Base-by-base conservation (phyloP, 768 basidiomycete species). In the Gymnopilus dilepis region DNA sequence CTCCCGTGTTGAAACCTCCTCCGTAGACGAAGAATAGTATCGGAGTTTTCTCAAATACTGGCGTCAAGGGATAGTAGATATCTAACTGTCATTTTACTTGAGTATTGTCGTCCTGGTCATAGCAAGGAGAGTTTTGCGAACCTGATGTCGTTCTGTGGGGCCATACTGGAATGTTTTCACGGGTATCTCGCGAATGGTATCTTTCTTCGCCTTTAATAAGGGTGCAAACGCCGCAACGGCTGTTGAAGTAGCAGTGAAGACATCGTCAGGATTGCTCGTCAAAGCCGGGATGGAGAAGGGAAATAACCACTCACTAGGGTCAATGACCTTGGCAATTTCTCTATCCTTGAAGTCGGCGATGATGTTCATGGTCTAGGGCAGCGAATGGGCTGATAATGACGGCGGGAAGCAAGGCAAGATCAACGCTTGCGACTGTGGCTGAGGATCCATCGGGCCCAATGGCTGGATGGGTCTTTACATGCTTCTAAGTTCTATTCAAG, bases 11-110 rank as follows among this genome's bases (percentile, higher is more conserved):
- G 68, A 87, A 88, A 2, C 88, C 87, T 1, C 89, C 89, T 1
- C 89, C 89, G 62, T 91, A 90, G 41, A 85, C 61, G 72, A 83
- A 90, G 71, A 90, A 82, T 24, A 90, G 73, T 21, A 90, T 75
- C 0, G 86, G 85, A 0, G 80, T 74, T 56, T 69, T 68, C 22
- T 69, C 66, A 11, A 68, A 60, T 5, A 69, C 51, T 2, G 74
- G 37, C 2, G 75, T 63, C 3, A 69, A 56, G 0, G 86, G 88
- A 66, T 87, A 90, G 69, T 90, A 91, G 0, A 90, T 76, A 65
- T 90, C 89, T 31, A 90, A 80, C 88, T 91, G 62, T 7, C 37
- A 37, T 13, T 51, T 21, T n/a, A 24, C 42, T 28, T 24, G 43
- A 21, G 12, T n/a, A 31, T 24, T 21, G 7, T 3, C 22, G 1